phyloP scores from a whole-genome alignment of 139 green algal genomes.

The Coccomyxa sp. region DNA sequence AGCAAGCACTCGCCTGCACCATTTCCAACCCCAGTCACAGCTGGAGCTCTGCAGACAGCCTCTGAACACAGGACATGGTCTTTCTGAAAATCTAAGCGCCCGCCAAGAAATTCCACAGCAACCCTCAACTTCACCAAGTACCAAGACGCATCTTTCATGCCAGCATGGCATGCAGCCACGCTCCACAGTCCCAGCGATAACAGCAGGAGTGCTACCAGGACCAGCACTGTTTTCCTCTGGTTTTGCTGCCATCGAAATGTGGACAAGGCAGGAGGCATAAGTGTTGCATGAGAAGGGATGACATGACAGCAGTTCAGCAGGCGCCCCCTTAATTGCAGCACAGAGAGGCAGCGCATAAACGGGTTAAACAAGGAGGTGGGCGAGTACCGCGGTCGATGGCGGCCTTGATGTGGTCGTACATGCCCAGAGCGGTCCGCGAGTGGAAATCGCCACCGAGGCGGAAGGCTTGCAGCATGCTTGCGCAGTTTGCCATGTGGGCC shows the following conservation, averaged over 20 bases:
- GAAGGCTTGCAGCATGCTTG: constrained; percentile 88
- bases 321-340: neutral
- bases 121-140: too few species aligned
- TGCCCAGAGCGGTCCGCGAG: constrained; percentile 85
- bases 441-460: constrained; percentile 94
- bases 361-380: too few species aligned
- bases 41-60: neutral
- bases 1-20: constrained; percentile 51
- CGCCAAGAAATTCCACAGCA: too few species aligned
- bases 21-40: neutral
- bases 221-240: too few species aligned
- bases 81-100: neutral
- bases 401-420: constrained; percentile 95
- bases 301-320: neutral
- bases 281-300: neutral
- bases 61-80: neutral
- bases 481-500: constrained; percentile 90
- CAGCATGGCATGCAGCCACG: neutral
- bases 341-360: too few species aligned
- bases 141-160: too few species aligned
- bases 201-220: too few species aligned
- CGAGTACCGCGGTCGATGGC: constrained; percentile 61
- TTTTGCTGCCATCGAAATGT: too few species aligned
- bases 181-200: too few species aligned
- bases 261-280: too few species aligned